Evolutionary conservation across 106 monocot genomes (phyloP).

Genomic region (Allium sativum): DNA sequence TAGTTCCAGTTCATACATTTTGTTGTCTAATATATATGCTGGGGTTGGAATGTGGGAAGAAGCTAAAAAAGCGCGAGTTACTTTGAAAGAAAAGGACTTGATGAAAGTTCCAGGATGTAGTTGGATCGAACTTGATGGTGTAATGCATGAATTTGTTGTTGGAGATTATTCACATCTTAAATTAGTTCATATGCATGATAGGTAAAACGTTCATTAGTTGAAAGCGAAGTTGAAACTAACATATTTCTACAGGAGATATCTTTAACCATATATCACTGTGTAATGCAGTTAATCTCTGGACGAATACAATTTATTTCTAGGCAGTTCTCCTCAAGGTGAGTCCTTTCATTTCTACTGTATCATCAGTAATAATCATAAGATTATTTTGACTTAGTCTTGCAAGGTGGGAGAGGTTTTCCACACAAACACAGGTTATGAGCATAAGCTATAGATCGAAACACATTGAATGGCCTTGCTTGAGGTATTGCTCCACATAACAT

Average conservation of each 20-base stretch:
- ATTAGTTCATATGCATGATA: neutral
- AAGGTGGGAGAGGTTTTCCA: slow-evolving; percentile 64
- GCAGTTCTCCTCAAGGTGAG: no score
- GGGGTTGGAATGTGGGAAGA: slow-evolving; percentile 35
- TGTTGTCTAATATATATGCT: slow-evolving; percentile 45
- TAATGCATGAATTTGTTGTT: slow-evolving; percentile 51
- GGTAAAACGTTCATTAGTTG: no score
- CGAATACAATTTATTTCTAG: no score
- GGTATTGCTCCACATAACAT: slow-evolving; percentile 72
- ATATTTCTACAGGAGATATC: no score
- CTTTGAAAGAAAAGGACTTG: slow-evolving; percentile 34
- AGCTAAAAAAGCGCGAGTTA: slow-evolving; percentile 19
- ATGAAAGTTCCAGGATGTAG: slow-evolving; percentile 49
- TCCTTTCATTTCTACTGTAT: no score
- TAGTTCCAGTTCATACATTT: slow-evolving; percentile 25
- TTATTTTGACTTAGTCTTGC: slow-evolving; percentile 12
- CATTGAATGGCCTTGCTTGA: slow-evolving; percentile 61
- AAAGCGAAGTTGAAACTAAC: no score
- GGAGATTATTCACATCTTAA: slow-evolving; percentile 22
- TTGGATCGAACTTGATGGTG: slow-evolving; percentile 56
- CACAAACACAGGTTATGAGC: slow-evolving; percentile 72
- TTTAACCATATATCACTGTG: no score
- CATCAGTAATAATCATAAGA: no score
- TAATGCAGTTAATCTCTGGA: no score
- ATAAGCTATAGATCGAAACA: slow-evolving; percentile 48